phyloP scores from a whole-genome alignment of 2,329 filamentous ascomycete genomes.

The Phialophora macrospora region DNA sequence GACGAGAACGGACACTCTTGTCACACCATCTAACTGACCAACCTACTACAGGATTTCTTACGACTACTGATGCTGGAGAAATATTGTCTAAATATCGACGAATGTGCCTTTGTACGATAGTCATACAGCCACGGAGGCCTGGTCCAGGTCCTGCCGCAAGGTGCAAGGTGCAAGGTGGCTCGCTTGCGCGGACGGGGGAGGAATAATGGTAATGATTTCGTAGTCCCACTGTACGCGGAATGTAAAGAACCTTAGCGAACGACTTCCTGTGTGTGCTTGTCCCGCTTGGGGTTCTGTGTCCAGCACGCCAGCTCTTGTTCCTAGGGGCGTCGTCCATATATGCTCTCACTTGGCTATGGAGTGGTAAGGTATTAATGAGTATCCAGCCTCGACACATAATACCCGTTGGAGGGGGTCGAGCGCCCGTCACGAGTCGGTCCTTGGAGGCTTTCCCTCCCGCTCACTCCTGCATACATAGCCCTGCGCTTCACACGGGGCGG shows the following conservation, averaged over 20 bases:
- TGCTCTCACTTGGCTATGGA: too few relatives aligned
- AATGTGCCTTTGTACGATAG: neutral
- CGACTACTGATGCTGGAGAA: neutral
- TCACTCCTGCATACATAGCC: too few relatives aligned
- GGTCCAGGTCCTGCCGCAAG: neutral
- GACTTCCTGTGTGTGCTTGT: too few relatives aligned
- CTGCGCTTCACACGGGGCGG: too few relatives aligned
- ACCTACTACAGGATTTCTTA: constrained; percentile 8
- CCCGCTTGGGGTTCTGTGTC: too few relatives aligned
- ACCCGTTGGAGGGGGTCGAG: too few relatives aligned
- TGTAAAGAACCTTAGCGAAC: neutral
- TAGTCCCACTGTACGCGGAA: neutral
- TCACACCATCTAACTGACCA: neutral
- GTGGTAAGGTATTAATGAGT: too few relatives aligned
- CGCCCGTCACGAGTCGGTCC: too few relatives aligned
- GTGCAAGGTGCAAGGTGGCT: neutral
- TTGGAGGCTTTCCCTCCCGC: too few relatives aligned
- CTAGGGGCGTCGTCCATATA: too few relatives aligned
- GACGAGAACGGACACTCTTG: neutral
- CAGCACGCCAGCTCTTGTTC: too few relatives aligned
- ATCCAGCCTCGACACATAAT: too few relatives aligned
- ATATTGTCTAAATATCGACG: neutral
- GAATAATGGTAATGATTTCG: constrained; percentile 1
- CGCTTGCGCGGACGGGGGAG: neutral
- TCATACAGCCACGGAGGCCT: neutral